These are phyloP conservation scores for Baudoinia panamericana DNA, from an alignment of 495 filamentous ascomycete genomes.

Conservation along the genomic window DNA sequence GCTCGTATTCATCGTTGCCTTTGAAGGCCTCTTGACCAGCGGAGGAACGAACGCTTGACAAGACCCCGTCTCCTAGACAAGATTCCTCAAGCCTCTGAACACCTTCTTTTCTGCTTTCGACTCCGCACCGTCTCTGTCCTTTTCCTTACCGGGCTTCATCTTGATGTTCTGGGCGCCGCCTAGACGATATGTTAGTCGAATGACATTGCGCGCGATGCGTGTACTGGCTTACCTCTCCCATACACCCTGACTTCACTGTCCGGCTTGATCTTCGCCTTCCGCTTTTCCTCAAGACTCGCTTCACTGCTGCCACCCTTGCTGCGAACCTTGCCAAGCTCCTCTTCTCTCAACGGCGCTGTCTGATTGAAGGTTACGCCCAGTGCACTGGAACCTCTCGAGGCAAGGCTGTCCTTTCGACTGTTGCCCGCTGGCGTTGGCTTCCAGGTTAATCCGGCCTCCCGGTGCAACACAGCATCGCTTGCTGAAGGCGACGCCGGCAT, in stretches of 20 bases:
- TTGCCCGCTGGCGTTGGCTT: background rate
- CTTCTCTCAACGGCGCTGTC: conserved; percentile 11
- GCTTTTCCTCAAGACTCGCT: conserved; percentile 13
- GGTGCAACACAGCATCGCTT: no score
- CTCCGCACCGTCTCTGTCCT: conserved; percentile 15
- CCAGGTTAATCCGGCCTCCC: no score
- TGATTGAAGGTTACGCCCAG: conserved; percentile 5
- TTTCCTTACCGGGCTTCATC: conserved; percentile 25
- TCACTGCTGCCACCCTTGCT: conserved; percentile 23
- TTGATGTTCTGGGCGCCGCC: conserved; percentile 32
- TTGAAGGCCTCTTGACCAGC: no score
- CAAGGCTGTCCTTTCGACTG: conserved; percentile 5
- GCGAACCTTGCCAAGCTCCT: conserved; percentile 15
- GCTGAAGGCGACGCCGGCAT: background rate
- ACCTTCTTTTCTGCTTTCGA: conserved; percentile 2
- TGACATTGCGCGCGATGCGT: background rate
- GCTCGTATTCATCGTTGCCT: no score
- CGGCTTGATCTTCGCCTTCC: conserved; percentile 25
- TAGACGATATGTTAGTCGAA: conserved; percentile 3
- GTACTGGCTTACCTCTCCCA: conserved; percentile 27
- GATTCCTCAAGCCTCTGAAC: background rate
- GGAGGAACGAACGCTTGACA: background rate
- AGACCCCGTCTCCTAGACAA: background rate
- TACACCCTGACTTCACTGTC: conserved; percentile 28
- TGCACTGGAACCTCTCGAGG: conserved; percentile 1